phyloP scores from a whole-genome alignment of 257 asterid species.

The Lithospermum erythrorhizon region DNA sequence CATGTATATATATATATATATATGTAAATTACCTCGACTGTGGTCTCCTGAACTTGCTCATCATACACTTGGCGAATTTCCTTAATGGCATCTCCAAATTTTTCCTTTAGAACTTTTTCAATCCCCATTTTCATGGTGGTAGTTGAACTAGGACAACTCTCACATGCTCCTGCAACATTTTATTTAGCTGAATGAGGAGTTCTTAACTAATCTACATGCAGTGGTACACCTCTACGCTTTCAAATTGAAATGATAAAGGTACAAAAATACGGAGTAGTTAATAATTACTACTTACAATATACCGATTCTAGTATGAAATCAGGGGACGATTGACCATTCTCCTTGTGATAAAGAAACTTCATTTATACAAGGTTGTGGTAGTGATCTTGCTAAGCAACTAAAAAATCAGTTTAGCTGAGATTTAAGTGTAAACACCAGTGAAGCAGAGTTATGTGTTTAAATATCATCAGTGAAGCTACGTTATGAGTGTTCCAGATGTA shows the following conservation, averaged over 20 bases:
- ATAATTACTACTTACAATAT: neutral
- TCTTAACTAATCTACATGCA: neutral
- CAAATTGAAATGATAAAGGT: neutral
- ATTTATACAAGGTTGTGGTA: no score
- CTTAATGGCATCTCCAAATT: constrained; percentile 72
- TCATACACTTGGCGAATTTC: constrained; percentile 70
- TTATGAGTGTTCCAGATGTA: no score
- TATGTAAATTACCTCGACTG: constrained; percentile 45
- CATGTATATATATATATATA: no score
- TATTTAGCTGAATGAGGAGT: constrained; percentile 7
- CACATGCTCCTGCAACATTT: constrained; percentile 57
- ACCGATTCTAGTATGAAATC: no score
- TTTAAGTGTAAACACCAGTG: no score
- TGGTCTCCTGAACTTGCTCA: constrained; percentile 28
- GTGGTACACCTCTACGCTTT: neutral
- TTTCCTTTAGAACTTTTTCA: constrained; percentile 76
- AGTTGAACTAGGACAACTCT: constrained; percentile 82
- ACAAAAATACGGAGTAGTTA: neutral
- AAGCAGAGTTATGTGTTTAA: no score
- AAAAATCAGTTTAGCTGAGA: no score
- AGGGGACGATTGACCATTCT: no score
- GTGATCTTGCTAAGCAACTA: no score
- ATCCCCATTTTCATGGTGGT: constrained; percentile 94
- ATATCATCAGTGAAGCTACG: no score
- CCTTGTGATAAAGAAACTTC: no score